Evolutionary conservation across 1,284 basidiomycete genomes (phyloP).

Genomic region (Cutaneotrichosporon dermatis): DNA sequence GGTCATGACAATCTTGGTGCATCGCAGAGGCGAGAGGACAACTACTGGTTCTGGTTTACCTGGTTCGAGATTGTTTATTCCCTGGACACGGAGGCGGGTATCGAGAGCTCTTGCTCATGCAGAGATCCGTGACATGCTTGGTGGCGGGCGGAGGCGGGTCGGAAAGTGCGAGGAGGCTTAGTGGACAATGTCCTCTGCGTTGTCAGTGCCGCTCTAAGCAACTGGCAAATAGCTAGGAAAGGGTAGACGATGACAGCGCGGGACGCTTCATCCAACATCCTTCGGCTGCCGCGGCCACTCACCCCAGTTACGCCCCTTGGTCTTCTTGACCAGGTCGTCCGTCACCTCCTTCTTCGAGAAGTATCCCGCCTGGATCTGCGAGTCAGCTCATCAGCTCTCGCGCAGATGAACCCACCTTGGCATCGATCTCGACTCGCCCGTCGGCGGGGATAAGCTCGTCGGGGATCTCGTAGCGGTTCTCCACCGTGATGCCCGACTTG

Average conservation of each 20-base stretch:
- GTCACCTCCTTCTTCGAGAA: slow-evolving; percentile 71
- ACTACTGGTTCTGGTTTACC: not conserved
- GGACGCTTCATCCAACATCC: too few species aligned
- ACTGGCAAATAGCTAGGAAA: too few species aligned
- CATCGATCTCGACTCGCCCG: slow-evolving; percentile 90
- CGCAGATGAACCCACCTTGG: slow-evolving; percentile 52
- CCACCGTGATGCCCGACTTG: slow-evolving; percentile 76
- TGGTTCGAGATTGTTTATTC: too few species aligned
- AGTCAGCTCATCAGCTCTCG: too few species aligned
- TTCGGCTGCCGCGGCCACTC: slow-evolving; percentile 20
- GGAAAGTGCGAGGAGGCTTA: not conserved
- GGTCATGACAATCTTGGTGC: not conserved
- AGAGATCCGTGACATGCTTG: too few species aligned
- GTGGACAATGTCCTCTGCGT: slow-evolving; percentile 33
- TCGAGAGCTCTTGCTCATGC: too few species aligned
- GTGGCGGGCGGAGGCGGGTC: too few species aligned
- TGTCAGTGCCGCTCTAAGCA: not conserved
- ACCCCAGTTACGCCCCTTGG: slow-evolving; percentile 83
- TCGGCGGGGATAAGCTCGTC: slow-evolving; percentile 83
- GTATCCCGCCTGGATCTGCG: slow-evolving; percentile 77
- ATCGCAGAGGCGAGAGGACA: slow-evolving; percentile 4
- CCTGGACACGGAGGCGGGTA: too few species aligned
- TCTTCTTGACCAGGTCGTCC: slow-evolving; percentile 71
- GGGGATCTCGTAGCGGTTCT: slow-evolving; percentile 77
- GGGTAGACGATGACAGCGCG: too few species aligned